Percentiles rank a stretch among this genome's conserved stretches.
Evolutionary conservation across 805 yeast species (phyloP).

Genomic region (Candida incommunis): DNA sequence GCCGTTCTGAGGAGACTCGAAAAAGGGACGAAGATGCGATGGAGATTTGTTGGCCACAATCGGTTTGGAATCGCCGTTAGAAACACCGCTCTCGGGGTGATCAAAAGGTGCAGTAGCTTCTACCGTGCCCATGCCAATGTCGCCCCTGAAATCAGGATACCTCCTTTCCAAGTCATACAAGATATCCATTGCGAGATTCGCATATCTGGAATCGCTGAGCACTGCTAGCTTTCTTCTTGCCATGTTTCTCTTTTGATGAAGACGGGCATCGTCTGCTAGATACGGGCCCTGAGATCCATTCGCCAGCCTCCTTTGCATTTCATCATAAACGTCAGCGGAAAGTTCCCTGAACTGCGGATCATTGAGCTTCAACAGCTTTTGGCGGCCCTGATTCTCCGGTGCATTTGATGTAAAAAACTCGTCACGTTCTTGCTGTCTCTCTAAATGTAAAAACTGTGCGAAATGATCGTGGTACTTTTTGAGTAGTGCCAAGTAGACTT

Average conservation of each 20-base stretch:
- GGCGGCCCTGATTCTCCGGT: constrained; percentile 7
- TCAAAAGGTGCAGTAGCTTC: constrained; percentile 30
- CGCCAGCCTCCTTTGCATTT: constrained; percentile 60
- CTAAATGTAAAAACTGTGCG: not conserved
- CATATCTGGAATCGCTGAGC: constrained; percentile 68
- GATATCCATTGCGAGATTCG: constrained; percentile 83
- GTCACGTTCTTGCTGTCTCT: not conserved
- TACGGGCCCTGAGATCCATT: constrained; percentile 30
- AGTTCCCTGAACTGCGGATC: constrained; percentile 72
- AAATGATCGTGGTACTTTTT: constrained; percentile 1
- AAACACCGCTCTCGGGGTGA: not conserved
- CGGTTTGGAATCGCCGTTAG: not conserved
- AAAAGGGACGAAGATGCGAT: not conserved
- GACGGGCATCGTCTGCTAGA: constrained; percentile 52
- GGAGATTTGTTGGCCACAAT: not conserved
- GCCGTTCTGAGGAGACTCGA: not conserved
- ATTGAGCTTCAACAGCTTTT: constrained; percentile 46
- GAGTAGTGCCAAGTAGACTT: not conserved
- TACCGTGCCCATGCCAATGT: constrained; percentile 7
- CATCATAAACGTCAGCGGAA: constrained; percentile 91
- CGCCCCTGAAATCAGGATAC: constrained; percentile 29
- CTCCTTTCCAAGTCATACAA: constrained; percentile 75
- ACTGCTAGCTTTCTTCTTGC: constrained; percentile 86
- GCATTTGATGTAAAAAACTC: not conserved
- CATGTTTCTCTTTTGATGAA: constrained; percentile 90